A percentile compares a stretch with the other conserved stretches of the same genome.
phyloP scores from a whole-genome alignment of 441 rosid species.

The Cnidoscolus chayamansa region DNA sequence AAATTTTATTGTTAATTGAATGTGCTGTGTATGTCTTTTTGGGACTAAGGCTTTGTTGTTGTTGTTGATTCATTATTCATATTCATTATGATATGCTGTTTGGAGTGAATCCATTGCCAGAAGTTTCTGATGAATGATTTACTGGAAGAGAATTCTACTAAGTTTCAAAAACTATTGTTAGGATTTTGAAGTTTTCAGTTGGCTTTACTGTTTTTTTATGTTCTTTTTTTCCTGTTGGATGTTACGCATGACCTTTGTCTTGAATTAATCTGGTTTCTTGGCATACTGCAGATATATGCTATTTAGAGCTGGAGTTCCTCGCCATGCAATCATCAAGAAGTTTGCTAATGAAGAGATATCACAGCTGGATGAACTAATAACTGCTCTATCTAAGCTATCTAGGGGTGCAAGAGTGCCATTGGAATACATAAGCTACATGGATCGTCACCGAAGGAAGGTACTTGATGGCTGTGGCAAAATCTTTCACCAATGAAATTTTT shows the following conservation, averaged over 20 bases:
- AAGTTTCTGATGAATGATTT: neutral
- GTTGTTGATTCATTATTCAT: neutral
- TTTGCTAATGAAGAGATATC: conserved; percentile 88
- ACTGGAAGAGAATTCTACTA: neutral
- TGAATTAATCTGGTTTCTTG: neutral
- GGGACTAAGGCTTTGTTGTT: neutral
- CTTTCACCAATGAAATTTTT: conserved; percentile 12
- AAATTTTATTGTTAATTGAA: neutral
- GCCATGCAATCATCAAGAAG: conserved; percentile 92
- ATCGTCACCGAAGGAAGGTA: conserved; percentile 98
- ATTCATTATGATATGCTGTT: neutral
- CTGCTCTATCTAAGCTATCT: conserved; percentile 64
- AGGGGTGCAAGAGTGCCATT: conserved; percentile 91
- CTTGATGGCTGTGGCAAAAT: neutral
- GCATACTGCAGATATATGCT: conserved; percentile 75
- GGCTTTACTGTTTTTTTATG: neutral
- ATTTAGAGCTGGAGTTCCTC: conserved; percentile 92
- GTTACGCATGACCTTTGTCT: neutral
- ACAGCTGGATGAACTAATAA: conserved; percentile 59
- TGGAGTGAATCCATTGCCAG: neutral
- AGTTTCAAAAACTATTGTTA: neutral
- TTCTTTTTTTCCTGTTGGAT: no score
- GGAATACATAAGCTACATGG: conserved; percentile 77
- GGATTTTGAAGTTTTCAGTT: neutral
- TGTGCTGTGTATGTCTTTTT: neutral